A percentile compares a stretch with the other conserved stretches of the same genome.
Evolutionary conservation across 1,284 basidiomycete species (phyloP).

Genomic region (Ganoderma lingzhi): DNA sequence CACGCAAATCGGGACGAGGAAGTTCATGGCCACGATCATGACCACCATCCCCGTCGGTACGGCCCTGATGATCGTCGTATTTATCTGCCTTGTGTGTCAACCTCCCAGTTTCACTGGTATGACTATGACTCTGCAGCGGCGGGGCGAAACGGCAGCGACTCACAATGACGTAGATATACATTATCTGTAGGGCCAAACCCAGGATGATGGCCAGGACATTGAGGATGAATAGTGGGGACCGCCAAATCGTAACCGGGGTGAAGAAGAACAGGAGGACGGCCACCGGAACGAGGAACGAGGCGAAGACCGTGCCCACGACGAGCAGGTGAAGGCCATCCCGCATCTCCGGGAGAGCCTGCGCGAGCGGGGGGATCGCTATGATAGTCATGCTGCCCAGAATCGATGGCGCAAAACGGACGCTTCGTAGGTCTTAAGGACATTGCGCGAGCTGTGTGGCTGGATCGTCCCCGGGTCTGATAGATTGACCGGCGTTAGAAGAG

Average conservation of each 20-base stretch:
- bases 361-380: constrained; percentile 6
- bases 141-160: background rate
- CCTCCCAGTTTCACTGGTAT: too few relatives aligned
- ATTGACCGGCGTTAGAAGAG: background rate
- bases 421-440: background rate
- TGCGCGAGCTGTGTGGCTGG: background rate
- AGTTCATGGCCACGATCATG: constrained; percentile 15
- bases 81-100: background rate
- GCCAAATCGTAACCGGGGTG: constrained; percentile 28
- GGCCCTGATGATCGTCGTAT: background rate
- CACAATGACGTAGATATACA: constrained; percentile 18
- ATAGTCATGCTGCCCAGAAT: background rate
- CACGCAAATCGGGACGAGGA: constrained; percentile 31
- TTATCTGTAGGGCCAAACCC: constrained; percentile 21
- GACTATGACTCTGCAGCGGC: too few relatives aligned
- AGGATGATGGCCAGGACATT: constrained; percentile 35
- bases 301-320: constrained; percentile 30
- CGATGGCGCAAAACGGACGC: background rate
- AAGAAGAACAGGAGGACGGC: constrained; percentile 37
- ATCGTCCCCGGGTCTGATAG: background rate
- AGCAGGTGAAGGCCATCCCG: constrained; percentile 15
- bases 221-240: constrained; percentile 39
- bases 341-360: constrained; percentile 1
- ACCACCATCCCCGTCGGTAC: background rate
- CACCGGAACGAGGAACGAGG: constrained; percentile 32